These are phyloP conservation scores for Colletotrichum sp. DNA, from an alignment of 2,329 filamentous ascomycete genomes.

Conservation along the genomic window DNA sequence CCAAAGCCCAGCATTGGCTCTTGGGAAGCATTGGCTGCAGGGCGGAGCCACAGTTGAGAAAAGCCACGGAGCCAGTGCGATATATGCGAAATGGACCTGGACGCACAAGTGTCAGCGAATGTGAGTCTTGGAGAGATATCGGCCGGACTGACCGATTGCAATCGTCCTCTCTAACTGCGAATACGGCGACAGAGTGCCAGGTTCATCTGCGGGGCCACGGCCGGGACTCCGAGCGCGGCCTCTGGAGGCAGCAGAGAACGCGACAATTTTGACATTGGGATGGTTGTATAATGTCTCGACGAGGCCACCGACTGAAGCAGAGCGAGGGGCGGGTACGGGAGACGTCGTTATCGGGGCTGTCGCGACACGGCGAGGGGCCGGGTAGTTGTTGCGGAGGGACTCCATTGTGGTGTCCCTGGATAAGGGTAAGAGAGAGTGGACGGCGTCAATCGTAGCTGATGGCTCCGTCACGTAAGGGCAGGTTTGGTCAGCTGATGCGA, in stretches of 20 bases:
- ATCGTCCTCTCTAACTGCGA: constrained; percentile 82
- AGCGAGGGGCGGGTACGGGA: constrained; percentile 26
- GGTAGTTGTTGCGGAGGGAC: constrained; percentile 26
- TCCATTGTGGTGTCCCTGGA: constrained; percentile 12
- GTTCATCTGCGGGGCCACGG: constrained; percentile 44
- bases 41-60: constrained; percentile 83
- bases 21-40: constrained; percentile 87
- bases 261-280: constrained; percentile 71
- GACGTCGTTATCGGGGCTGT: constrained; percentile 39
- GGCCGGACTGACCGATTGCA: constrained; percentile 67
- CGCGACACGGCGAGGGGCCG: constrained; percentile 37
- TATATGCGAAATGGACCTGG: constrained; percentile 81
- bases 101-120: constrained; percentile 11
- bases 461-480: constrained; percentile 1
- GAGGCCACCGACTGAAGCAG: constrained; percentile 32
- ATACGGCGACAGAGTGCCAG: constrained; percentile 73
- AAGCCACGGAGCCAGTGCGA: constrained; percentile 84
- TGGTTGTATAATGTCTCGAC: constrained; percentile 79
- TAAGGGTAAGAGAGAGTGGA: background rate
- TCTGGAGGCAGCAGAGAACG: constrained; percentile 49
- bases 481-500: background rate
- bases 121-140: background rate
- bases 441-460: background rate
- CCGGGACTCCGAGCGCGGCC: constrained; percentile 35
- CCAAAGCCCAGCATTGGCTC: constrained; percentile 93